A percentile compares a stretch with the other conserved stretches of the same genome.
Conservation (phyloP, 2,329 filamentous ascomycete species). For the Aschersonia sp. region DNA sequence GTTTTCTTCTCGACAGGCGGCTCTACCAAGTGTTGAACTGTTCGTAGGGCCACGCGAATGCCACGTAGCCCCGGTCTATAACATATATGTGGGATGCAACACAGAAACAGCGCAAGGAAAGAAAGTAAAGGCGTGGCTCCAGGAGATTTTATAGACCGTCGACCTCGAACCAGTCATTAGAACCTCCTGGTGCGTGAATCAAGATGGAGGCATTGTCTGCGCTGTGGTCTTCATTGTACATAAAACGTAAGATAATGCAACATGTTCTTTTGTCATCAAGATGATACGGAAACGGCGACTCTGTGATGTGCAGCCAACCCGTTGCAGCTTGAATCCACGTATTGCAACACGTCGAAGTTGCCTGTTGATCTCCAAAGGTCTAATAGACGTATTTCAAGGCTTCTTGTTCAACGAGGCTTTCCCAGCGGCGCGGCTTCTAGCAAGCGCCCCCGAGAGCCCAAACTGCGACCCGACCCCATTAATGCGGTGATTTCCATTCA, state of each 20-base stretch:
- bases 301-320: no score
- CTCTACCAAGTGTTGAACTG: constrained; percentile 7
- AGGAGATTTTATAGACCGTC: constrained; percentile 5
- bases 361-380: no score
- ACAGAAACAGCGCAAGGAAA: constrained; percentile 9
- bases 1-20: constrained; percentile 3
- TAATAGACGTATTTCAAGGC: no score
- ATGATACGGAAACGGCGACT: no score
- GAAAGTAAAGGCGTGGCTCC: constrained; percentile 9
- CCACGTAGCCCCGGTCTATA: constrained; percentile 10
- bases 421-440: constrained; percentile 14
- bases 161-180: no score
- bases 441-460: constrained; percentile 48
- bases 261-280: no score
- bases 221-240: no score
- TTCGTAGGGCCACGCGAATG: constrained; percentile 8
- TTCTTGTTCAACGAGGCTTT: constrained; percentile 7
- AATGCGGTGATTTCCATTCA: constrained; percentile 73
- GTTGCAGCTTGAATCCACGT: background rate
- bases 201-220: no score
- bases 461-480: constrained; percentile 59
- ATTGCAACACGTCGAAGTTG: background rate
- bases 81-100: constrained; percentile 7
- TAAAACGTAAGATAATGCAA: no score
- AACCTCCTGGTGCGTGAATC: background rate